Base-by-base conservation (phyloP, 768 basidiomycete species). In the Nidularia pulvinata region DNA sequence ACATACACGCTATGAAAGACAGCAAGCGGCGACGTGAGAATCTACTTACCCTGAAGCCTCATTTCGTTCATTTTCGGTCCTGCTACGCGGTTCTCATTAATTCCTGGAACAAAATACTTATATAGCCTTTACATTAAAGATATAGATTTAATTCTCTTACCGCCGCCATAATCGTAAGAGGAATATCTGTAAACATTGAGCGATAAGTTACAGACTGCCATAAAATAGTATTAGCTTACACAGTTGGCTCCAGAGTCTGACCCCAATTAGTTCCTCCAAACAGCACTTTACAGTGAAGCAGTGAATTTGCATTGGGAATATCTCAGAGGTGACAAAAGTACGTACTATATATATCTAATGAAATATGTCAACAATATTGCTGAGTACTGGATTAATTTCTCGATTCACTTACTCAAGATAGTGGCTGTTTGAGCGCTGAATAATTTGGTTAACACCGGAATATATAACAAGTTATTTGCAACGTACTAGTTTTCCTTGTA, bases 241-340 rank as follows among this genome's bases (percentile, higher is more conserved):
- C 78, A 1, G 81, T 82, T 3, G 84, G 83, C 58, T 80, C 75
- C 1, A 80, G 66, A 1, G 82, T 82, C 46, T 80, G 74, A 0
- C 84, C 84, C 82, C 82, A 85, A 48, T 86, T 85, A 1, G 85
- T 86, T 32, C 84, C 85, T 3, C 84, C 84, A 60, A 78, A 82
- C 6, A 80, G 62, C 85, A 86, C 78, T 78, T 43, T 1, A 33
- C 34, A 7, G 39, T 5, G 16, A n/a, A 50, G 39, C 36, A 57
- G 46, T 34, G 51, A 13, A 22, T 25, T 32, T 48, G 6, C 25
- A 32, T 33, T 10, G 32, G 5, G 19, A 25, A 1, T 22, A 5
- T 14, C 48, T 42, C 3, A 9, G 19, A n/a, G 45, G 37, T 39
- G n/a, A 39, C 9, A 44, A 46, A n/a, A n/a, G n/a, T n/a, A 53